phyloP scores from a whole-genome alignment of 495 filamentous ascomycete species.

The Bathelium albidoporum region DNA sequence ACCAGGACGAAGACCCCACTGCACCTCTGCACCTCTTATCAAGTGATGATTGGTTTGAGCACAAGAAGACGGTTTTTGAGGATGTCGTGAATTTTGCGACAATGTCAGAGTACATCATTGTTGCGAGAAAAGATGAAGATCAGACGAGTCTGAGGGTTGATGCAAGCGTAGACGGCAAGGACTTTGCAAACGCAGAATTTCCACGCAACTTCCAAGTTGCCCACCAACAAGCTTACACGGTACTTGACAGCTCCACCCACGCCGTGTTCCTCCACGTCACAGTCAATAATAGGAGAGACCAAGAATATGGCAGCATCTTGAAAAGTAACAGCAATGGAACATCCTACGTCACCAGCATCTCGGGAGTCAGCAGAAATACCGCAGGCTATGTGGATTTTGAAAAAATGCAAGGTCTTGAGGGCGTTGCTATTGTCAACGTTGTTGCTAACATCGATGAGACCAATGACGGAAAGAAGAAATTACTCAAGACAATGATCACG shows the following conservation, averaged over 20 bases:
- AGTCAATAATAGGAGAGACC: conserved; percentile 47
- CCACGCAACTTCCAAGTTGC: conserved; percentile 68
- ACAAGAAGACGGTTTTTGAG: conserved; percentile 45
- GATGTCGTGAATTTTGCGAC: conserved; percentile 78
- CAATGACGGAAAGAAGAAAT: conserved; percentile 58
- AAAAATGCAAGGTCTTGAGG: conserved; percentile 84
- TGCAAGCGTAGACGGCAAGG: conserved; percentile 70
- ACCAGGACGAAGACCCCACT: conserved; percentile 47
- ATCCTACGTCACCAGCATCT: conserved; percentile 73
- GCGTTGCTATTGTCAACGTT: conserved; percentile 75
- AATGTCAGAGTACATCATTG: conserved; percentile 90
- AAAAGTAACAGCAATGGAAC: conserved; percentile 99
- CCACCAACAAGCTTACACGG: conserved; percentile 75
- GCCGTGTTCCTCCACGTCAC: conserved; percentile 87
- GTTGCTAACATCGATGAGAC: conserved; percentile 61
- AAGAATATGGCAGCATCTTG: conserved; percentile 73
- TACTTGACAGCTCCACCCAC: conserved; percentile 85
- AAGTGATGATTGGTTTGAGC: conserved; percentile 65
- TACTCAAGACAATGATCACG: conserved; percentile 76
- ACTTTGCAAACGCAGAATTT: conserved; percentile 76
- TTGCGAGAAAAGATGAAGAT: conserved; percentile 60
- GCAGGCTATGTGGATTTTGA: conserved; percentile 86
- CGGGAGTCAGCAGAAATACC: conserved; percentile 64
- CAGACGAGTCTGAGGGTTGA: conserved; percentile 61
- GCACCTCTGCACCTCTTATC: conserved; percentile 59